Percentiles rank a stretch among this genome's conserved stretches.
Evolutionary conservation across 2,329 filamentous ascomycete genomes (phyloP).

Genomic region (Apiospora sp.): DNA sequence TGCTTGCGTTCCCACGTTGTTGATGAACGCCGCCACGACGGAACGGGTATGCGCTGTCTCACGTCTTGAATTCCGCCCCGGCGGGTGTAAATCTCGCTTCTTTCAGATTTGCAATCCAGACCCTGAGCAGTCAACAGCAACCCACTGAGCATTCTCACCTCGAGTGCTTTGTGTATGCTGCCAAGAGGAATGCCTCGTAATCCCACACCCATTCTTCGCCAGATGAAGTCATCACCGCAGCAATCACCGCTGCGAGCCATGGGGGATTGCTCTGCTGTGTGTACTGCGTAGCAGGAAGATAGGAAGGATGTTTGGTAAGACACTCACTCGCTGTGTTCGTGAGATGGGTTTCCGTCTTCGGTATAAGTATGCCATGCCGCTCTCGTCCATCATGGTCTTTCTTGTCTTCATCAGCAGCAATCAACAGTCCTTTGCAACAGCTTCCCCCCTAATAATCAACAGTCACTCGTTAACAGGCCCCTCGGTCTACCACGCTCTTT

Average conservation of each 20-base stretch:
- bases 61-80: neutral
- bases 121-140: neutral
- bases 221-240: constrained; percentile 14
- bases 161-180: constrained; percentile 1
- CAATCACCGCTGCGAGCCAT: constrained; percentile 13
- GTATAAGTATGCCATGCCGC: constrained; percentile 38
- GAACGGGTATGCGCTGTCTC: constrained; percentile 21
- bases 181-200: constrained; percentile 41
- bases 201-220: constrained; percentile 38
- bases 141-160: neutral
- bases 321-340: constrained; percentile 26
- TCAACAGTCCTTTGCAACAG: constrained; percentile 11
- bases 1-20: neutral
- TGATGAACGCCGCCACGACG: neutral
- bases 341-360: constrained; percentile 33
- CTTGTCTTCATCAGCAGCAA: constrained; percentile 31
- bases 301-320: neutral
- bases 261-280: neutral
- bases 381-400: constrained; percentile 25
- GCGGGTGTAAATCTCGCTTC: neutral
- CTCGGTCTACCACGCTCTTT: constrained; percentile 21
- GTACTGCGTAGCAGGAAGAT: neutral
- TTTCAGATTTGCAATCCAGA: neutral
- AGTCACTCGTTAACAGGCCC: constrained; percentile 28
- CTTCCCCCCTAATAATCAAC: constrained; percentile 31